Evolutionary conservation across 495 filamentous ascomycete species (phyloP).

Genomic region (Thermothielavioides terrestris): DNA sequence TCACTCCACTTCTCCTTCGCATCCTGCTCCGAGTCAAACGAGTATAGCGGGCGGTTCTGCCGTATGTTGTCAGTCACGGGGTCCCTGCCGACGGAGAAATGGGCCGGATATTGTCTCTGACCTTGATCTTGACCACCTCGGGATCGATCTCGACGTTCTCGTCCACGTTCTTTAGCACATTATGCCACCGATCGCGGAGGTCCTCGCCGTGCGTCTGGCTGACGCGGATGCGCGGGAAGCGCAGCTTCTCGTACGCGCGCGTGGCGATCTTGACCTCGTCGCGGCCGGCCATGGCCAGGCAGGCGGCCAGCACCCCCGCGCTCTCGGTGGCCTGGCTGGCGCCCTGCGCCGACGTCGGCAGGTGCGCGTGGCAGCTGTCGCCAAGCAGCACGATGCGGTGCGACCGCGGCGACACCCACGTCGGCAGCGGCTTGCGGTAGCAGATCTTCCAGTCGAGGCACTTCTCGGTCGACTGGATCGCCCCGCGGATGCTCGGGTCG

Average conservation of each 20-base stretch:
- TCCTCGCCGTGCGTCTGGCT: slow-evolving; percentile 47
- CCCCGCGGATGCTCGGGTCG: slow-evolving; percentile 38
- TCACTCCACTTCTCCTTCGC: slow-evolving; percentile 36
- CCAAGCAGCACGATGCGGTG: slow-evolving; percentile 40
- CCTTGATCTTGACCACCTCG: slow-evolving; percentile 42
- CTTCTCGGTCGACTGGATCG: slow-evolving; percentile 39
- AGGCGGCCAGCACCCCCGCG: slow-evolving; percentile 38
- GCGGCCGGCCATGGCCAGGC: slow-evolving; percentile 36
- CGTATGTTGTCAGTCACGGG: too few species aligned
- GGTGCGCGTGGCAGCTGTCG: slow-evolving; percentile 41
- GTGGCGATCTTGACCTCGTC: slow-evolving; percentile 41
- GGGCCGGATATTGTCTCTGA: too few species aligned
- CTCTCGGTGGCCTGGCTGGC: slow-evolving; percentile 45
- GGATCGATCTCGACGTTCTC: slow-evolving; percentile 44
- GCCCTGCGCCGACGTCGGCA: slow-evolving; percentile 43
- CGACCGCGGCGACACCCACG: slow-evolving; percentile 37
- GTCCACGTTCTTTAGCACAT: slow-evolving; percentile 38
- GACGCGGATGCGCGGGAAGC: slow-evolving; percentile 37
- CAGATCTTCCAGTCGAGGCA: slow-evolving; percentile 47
- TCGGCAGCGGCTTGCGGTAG: slow-evolving; percentile 40
- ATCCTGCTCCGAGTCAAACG: slow-evolving; percentile 44
- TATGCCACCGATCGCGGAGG: slow-evolving; percentile 46
- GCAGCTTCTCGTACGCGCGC: slow-evolving; percentile 44
- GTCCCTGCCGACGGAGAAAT: too few species aligned
- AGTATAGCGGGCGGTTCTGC: slow-evolving; percentile 42